Base-by-base conservation (phyloP, 2,329 filamentous ascomycete species). In the Hymenoscyphus fructigenus region DNA sequence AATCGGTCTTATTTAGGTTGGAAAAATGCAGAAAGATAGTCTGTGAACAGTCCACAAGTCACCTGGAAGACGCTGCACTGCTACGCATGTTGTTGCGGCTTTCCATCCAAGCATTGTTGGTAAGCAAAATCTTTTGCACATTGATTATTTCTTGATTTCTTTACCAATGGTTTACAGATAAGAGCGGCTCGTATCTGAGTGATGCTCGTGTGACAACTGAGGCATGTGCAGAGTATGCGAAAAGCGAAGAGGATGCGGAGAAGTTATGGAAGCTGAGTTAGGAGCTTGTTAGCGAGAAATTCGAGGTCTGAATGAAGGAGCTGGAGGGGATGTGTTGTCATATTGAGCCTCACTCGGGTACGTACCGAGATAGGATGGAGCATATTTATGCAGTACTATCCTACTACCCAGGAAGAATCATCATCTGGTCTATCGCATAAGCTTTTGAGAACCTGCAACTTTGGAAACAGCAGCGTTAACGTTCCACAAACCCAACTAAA, bases 11-110 rank as follows among this genome's bases (percentile, higher is more conserved):
- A 14, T 55, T 4, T 28, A n/a, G 20, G 50, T 23, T 55, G 50
- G 50, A 55, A 55, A 28, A 55, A 26, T 3, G 50, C 12, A 20
- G 28, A 55, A n/a, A 20, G 50, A 2, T 20, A 55, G n/a, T 55
- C 28, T 26, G 50, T 26, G 14, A 28, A 55, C 10, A 55, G 47
- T 53, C 5, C n/a, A 10, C n/a, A n/a, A 14, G 12, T 53, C n/a
- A 53, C 47, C n/a, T 62, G 44, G 29, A 56, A 56, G 14, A 57
- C 47, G 5, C 44, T 50, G 32, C 26, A 41, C 41, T n/a, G 55
- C 61, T 17, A 58, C 55, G 32, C 38, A 59, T 44, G 61, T 63
- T 14, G 28, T 63, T n/a, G 61, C 56, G 7, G 38, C 32, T 36
- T 63, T 63, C 36, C 36, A 63, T 53, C 56, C 61, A 29, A 23